Conservation (phyloP, 768 basidiomycete genomes). For the Fibroporia radiculosa region DNA sequence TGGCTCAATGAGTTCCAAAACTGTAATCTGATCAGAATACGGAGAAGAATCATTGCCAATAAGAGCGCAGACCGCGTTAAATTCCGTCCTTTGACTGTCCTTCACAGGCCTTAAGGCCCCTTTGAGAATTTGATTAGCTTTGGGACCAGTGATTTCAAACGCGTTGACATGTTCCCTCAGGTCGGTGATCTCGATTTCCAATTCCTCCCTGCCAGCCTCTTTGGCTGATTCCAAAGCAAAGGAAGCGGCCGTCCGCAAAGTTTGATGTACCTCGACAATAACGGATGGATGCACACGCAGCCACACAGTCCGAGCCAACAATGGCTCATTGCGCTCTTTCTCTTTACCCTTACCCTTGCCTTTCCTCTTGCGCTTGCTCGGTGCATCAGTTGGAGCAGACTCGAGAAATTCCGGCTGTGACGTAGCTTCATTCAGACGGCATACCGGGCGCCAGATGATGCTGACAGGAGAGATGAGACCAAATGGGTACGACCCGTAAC, state of each 20-base stretch:
- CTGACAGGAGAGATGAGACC: slow-evolving; percentile 62
- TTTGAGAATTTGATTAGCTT: slow-evolving; percentile 34
- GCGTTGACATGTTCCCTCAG: slow-evolving; percentile 63
- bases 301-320: slow-evolving; percentile 42
- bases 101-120: slow-evolving; percentile 48
- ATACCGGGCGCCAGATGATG: slow-evolving; percentile 62
- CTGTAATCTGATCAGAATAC: slow-evolving; percentile 25
- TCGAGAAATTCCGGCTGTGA: background rate
- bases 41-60: too few species aligned
- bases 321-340: background rate
- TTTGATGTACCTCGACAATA: slow-evolving; percentile 46
- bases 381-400: background rate
- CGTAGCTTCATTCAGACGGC: background rate
- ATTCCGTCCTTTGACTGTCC: slow-evolving; percentile 44
- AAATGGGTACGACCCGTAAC: slow-evolving; percentile 54
- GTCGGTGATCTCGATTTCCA: slow-evolving; percentile 60
- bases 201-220: slow-evolving; percentile 12
- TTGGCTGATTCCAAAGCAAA: slow-evolving; percentile 32
- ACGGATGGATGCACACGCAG: slow-evolving; percentile 72
- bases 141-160: slow-evolving; percentile 89
- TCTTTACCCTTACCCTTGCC: slow-evolving; percentile 22
- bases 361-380: slow-evolving; percentile 19
- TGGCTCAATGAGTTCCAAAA: slow-evolving; percentile 61
- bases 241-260: slow-evolving; percentile 46
- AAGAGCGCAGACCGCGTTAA: slow-evolving; percentile 41